Evolutionary conservation across 192 early-diverging fungal genomes (phyloP).

Genomic region (Dimargaris xerosporica): DNA sequence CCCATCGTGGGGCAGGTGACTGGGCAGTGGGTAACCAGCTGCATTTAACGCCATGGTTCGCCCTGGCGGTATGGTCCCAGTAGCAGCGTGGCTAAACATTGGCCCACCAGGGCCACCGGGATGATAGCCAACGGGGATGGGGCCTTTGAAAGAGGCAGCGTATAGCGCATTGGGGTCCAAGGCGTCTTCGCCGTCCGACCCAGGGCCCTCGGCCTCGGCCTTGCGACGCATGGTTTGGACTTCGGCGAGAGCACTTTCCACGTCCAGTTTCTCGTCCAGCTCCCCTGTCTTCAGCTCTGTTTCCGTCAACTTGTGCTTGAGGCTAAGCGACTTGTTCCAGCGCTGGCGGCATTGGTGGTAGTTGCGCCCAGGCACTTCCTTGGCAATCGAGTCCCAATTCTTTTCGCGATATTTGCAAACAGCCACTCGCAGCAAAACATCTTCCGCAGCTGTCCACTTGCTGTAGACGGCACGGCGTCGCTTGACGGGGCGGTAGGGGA

Average conservation of each 20-base stretch:
- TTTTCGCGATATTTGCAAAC: conserved; percentile 19
- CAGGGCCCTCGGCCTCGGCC: background rate
- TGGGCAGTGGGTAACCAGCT: too few species aligned
- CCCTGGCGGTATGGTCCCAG: background rate
- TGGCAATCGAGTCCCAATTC: conserved; percentile 27
- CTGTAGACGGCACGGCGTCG: conserved; percentile 15
- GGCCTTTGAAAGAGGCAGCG: background rate
- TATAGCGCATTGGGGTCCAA: background rate
- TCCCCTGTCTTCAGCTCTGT: conserved; percentile 1
- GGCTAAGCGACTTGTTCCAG: conserved; percentile 17
- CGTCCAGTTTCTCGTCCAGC: conserved; percentile 1
- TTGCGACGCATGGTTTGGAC: background rate
- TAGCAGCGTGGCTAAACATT: background rate
- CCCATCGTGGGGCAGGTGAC: background rate
- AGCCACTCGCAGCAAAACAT: conserved; percentile 17
- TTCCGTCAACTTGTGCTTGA: background rate
- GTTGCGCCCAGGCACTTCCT: conserved; percentile 20
- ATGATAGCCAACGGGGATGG: background rate
- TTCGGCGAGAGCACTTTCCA: background rate
- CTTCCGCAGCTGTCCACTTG: conserved; percentile 25
- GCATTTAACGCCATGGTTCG: background rate
- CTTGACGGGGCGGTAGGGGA: conserved; percentile 9
- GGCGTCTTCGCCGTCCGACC: background rate
- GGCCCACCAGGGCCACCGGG: background rate
- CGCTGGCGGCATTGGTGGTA: conserved; percentile 31